Conservation (phyloP, 768 basidiomycete genomes). For the Calocybe indica region DNA sequence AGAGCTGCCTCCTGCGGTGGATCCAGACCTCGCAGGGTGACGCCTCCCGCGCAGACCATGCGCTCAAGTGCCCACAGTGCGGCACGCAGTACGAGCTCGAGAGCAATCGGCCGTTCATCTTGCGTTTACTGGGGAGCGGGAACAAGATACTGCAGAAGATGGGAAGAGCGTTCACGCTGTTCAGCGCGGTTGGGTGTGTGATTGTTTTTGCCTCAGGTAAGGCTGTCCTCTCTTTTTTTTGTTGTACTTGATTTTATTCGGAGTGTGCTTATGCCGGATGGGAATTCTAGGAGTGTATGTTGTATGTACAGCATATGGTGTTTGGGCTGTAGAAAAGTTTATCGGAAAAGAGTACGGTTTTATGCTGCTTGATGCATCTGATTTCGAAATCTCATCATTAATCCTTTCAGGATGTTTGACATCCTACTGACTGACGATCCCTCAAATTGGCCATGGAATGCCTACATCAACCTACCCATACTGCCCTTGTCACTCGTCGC, state of each 20-base stretch:
- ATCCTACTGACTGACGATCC: slow-evolving; percentile 64
- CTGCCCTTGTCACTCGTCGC: slow-evolving; percentile 64
- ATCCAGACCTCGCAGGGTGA: slow-evolving; percentile 65
- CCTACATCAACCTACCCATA: slow-evolving; percentile 68
- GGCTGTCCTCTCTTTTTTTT: slow-evolving; percentile 14
- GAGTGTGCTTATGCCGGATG: background rate
- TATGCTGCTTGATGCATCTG: background rate
- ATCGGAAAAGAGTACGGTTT: slow-evolving; percentile 57
- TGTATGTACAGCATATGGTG: slow-evolving; percentile 62
- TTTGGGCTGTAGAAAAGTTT: slow-evolving; percentile 63
- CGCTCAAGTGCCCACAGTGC: slow-evolving; percentile 80
- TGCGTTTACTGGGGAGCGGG: slow-evolving; percentile 43
- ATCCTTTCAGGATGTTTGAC: slow-evolving; percentile 48
- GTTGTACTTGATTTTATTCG: too few species aligned
- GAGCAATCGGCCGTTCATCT: slow-evolving; percentile 51
- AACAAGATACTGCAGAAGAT: slow-evolving; percentile 44
- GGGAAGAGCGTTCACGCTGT: slow-evolving; percentile 47
- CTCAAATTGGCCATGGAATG: slow-evolving; percentile 69
- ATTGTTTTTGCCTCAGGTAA: slow-evolving; percentile 58
- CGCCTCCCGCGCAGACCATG: slow-evolving; percentile 48
- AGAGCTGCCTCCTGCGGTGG: slow-evolving; percentile 75
- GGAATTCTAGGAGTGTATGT: slow-evolving; percentile 29
- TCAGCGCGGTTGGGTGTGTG: slow-evolving; percentile 43
- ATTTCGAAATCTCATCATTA: background rate
- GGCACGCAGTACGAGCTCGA: slow-evolving; percentile 59